Evolutionary conservation across 2,329 filamentous ascomycete species (phyloP), one percentile per base, ranked within the genome.

Genomic region (Curvularia hawaiiensis): DNA sequence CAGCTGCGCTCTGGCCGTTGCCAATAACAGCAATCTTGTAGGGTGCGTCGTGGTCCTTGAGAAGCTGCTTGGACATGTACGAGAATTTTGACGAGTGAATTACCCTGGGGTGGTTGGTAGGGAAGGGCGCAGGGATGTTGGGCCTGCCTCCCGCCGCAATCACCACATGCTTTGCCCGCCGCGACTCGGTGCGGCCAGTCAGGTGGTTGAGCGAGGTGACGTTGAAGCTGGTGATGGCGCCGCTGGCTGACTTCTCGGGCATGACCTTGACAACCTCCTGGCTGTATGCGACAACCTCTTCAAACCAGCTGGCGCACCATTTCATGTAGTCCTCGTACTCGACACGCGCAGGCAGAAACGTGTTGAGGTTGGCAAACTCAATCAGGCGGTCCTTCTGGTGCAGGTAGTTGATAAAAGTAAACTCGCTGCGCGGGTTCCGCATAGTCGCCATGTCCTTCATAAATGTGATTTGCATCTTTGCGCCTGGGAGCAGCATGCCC

Each of bases 401-500:
- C 12, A 98, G 85, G 76, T 98, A 98, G 79, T 97, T 97, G 72
- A 97, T 82, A 79, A 97, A 98, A 14, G 94, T 98, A 77, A 98
- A 98, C 69, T 92, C 85, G 64, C 91, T 96, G 62, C 90, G 86
- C 8, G 94, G 94, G 74, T 98, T 88, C 56, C 94, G 85, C 65
- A 97, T 83, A 3, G 91, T 95, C 3, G 94, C 94, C 76, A 98
- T 85, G 74, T 98, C 94, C 80, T 98, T 98, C 79, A 98, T 85
- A 80, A 97, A 98, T 10, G 91, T 96, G 67, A 98, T 98, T 75
- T 98, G 94, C 94, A 98, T 98, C 79, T 90, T 92, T 51, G 93
- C 91, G 5, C 92, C 93, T 0, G 92, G 91, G 3, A 98, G 85
- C 58, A 97, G 86, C 94, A 98, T 98, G 58, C 94, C 94, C 0